Evolutionary conservation across 176 grass and related monocot genomes (phyloP).

Genomic region (Oryza meyeriana): DNA sequence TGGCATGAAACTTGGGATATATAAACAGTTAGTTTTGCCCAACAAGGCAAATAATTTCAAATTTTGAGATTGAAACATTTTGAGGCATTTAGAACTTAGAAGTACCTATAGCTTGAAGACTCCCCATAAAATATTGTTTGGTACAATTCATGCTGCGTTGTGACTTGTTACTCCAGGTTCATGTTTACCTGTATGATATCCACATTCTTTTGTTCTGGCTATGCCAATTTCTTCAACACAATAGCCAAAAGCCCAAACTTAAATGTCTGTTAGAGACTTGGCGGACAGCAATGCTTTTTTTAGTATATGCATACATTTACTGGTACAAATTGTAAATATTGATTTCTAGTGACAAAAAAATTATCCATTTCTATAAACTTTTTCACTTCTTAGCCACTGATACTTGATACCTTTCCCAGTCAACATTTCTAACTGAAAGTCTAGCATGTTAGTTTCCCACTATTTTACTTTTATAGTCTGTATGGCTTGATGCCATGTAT

Average conservation of each 20-base stretch:
- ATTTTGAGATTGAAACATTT: not conserved
- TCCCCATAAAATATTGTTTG: not conserved
- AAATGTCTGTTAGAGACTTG: not conserved
- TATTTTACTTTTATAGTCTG: not conserved
- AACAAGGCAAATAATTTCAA: not conserved
- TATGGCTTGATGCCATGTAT: slow-evolving; percentile 2
- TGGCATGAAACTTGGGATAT: not conserved
- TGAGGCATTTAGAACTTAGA: not conserved
- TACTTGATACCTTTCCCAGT: not conserved
- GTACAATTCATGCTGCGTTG: not conserved
- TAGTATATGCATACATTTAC: not conserved
- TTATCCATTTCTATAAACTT: not conserved
- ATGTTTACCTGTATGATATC: not conserved
- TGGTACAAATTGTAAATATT: not conserved
- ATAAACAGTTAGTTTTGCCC: not conserved
- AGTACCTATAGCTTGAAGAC: not conserved
- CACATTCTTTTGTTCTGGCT: not conserved
- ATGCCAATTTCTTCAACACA: not conserved
- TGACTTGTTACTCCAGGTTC: not conserved
- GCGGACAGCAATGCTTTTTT: not conserved
- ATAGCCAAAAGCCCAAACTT: not conserved
- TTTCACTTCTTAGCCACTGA: not conserved
- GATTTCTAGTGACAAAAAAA: not conserved
- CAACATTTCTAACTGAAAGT: not conserved
- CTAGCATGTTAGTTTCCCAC: not conserved